Evolutionary conservation across 1,284 basidiomycete genomes (phyloP), one percentile per base, ranked within the genome.

Genomic region (Xerocomus cyaneibrunnescens): DNA sequence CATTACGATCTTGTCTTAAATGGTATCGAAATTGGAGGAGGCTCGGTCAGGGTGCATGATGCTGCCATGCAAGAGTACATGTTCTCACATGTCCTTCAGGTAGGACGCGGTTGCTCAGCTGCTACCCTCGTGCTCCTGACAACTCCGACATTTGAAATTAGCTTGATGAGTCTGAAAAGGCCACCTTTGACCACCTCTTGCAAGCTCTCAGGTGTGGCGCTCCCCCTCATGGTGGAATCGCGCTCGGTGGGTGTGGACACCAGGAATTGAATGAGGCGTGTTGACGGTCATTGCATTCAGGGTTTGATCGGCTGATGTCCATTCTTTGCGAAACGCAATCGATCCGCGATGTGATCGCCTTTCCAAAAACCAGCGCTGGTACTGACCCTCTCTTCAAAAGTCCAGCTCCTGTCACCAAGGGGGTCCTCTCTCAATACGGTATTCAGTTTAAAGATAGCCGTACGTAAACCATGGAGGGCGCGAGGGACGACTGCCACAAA

Each of bases 1-100:
- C 95, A 98, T 72, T 98, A 98, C 66, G 94, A 98, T 74, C 85
- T 98, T 38, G 94, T 98, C n/a, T 71, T 98, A 54, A 92, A 98
- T 68, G 95, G 94, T 3, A 81, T 88, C 52, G 94, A 98, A 74
- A 89, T 98, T 57, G 94, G 93, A 23, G 94, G 94, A 27, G 94
- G 94, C 12, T 92, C 89, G 28, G 94, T 98, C 51, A 84, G 94
- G 60, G 84, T 98, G 35, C 94, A 98, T 67, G 92, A 96, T 68
- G 81, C 89, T 2, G 69, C 65, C 30, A 84, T 97, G 81, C 94
- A 98, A 66, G 85, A 92, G 56, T 77, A 84, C 63, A 85, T 98
- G 50, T 87, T 98, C 69, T 75, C 76, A 28, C 71, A 90, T 34
- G 75, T 96, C 30, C 76, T 98, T 23, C 79, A 91, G 78, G 92